A percentile compares a stretch with the other conserved stretches of the same genome.
Conservation (phyloP, 208 protist species). For the Zelonia costaricensis region DNA sequence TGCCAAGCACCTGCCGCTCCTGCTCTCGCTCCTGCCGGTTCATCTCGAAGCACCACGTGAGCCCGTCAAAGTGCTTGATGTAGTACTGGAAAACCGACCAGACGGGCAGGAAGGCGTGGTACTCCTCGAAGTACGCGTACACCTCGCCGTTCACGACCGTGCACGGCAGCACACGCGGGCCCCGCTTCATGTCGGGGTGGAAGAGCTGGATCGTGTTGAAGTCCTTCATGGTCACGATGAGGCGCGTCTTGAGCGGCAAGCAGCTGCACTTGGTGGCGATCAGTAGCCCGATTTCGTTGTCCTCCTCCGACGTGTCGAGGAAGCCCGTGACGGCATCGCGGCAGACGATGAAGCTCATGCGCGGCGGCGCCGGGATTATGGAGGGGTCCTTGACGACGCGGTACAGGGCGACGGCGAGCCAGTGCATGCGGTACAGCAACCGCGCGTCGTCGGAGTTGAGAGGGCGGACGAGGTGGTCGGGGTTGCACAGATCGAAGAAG, state of each 20-base stretch:
- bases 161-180: constrained; percentile 27
- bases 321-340: constrained; percentile 11
- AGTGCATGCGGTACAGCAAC: constrained; percentile 48
- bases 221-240: constrained; percentile 33
- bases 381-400: constrained; percentile 32
- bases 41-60: constrained; percentile 52
- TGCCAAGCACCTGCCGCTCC: constrained; percentile 29
- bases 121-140: constrained; percentile 38
- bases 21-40: constrained; percentile 21
- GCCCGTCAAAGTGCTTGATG: constrained; percentile 35
- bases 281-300: constrained; percentile 45
- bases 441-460: constrained; percentile 44
- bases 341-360: constrained; percentile 55
- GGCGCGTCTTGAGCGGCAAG: constrained; percentile 40
- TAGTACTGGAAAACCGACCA: constrained; percentile 42
- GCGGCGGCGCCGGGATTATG: constrained; percentile 42
- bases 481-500: constrained; percentile 29
- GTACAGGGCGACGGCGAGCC: constrained; percentile 47
- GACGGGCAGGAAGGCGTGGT: constrained; percentile 36
- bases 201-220: constrained; percentile 28
- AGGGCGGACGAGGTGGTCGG: constrained; percentile 28
- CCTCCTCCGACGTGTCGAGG: constrained; percentile 27
- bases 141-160: constrained; percentile 38
- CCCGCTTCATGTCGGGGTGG: constrained; percentile 34
- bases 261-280: constrained; percentile 63